Evolutionary conservation across 2,329 filamentous ascomycete species (phyloP).

Genomic region (Exophiala sideris): DNA sequence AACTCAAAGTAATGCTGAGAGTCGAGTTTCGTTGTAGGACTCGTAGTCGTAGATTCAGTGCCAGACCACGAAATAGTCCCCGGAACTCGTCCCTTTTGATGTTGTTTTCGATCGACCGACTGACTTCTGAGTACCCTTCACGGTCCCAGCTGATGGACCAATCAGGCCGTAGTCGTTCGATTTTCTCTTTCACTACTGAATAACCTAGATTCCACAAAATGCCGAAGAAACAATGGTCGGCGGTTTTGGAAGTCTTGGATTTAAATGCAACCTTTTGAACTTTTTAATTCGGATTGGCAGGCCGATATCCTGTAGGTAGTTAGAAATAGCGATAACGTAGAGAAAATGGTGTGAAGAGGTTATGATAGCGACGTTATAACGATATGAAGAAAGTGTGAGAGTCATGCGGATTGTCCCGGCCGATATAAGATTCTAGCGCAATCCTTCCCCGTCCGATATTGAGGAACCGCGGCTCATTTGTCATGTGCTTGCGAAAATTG

Average conservation of each 20-base stretch:
- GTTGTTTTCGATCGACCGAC: no score
- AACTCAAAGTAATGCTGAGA: not conserved
- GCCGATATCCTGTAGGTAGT: slow-evolving; percentile 27
- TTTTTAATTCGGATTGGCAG: slow-evolving; percentile 23
- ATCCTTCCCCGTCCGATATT: no score
- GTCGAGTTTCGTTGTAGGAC: no score
- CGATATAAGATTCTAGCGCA: no score
- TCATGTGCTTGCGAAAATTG: slow-evolving; percentile 22
- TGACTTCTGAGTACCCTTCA: no score
- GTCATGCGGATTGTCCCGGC: not conserved
- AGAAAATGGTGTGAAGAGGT: not conserved
- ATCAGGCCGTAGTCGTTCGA: no score
- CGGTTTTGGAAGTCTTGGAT: not conserved
- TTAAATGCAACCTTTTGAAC: not conserved
- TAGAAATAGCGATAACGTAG: slow-evolving; percentile 10
- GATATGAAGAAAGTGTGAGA: slow-evolving; percentile 2
- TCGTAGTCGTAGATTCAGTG: no score
- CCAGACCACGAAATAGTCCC: no score
- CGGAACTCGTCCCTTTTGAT: no score
- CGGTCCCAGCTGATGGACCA: no score
- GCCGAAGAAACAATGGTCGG: not conserved
- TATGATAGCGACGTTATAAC: not conserved
- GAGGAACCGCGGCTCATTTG: slow-evolving; percentile 15
- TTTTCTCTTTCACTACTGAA: no score
- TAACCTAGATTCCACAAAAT: no score